Conservation (phyloP, 495 filamentous ascomycete genomes). For the Trichoderma virens region DNA sequence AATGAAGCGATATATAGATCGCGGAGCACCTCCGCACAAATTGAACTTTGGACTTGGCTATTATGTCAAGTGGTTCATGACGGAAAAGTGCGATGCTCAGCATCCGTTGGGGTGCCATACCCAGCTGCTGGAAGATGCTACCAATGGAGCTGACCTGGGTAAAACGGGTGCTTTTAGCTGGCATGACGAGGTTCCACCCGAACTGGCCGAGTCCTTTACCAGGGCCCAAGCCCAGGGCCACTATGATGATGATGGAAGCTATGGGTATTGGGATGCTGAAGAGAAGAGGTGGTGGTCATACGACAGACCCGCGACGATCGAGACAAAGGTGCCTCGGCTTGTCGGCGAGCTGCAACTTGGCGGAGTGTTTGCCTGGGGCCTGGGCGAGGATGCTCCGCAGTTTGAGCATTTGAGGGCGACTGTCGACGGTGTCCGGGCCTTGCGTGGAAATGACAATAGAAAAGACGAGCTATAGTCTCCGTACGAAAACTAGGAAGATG, state of each 20-base stretch:
- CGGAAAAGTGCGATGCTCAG: slow-evolving; percentile 39
- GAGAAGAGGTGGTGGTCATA: slow-evolving; percentile 66
- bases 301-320: slow-evolving; percentile 57
- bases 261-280: slow-evolving; percentile 59
- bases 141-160: slow-evolving; percentile 56
- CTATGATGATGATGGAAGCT: slow-evolving; percentile 51
- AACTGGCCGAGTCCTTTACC: slow-evolving; percentile 40
- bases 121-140: slow-evolving; percentile 54
- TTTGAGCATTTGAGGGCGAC: slow-evolving; percentile 18
- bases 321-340: slow-evolving; percentile 55
- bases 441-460: not conserved
- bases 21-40: slow-evolving; percentile 48
- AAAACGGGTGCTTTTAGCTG: slow-evolving; percentile 56
- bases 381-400: slow-evolving; percentile 60
- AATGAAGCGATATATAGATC: slow-evolving; percentile 51
- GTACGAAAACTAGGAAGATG: too few relatives aligned
- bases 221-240: slow-evolving; percentile 45
- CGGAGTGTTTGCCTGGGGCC: slow-evolving; percentile 65
- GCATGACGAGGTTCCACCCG: slow-evolving; percentile 39
- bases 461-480: not conserved
- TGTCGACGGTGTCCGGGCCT: not conserved
- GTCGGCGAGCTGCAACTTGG: slow-evolving; percentile 52
- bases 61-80: slow-evolving; percentile 67
- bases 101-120: slow-evolving; percentile 51
- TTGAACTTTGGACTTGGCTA: slow-evolving; percentile 69